Base-by-base conservation (phyloP, 805 yeast species). In the Yarrowia porcina region DNA sequence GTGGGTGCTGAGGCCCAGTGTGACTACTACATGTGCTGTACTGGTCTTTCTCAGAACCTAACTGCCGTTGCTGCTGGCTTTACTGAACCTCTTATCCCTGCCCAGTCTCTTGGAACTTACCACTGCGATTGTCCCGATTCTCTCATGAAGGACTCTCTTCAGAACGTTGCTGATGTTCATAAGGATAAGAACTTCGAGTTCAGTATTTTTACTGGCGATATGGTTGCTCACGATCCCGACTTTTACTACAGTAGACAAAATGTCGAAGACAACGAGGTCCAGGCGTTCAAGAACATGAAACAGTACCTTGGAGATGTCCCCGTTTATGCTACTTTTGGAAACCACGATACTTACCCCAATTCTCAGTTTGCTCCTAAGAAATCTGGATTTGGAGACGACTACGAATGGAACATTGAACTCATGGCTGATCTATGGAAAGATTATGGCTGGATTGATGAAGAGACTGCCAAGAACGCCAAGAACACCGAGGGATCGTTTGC, bases 321-420 rank as follows among this genome's bases (percentile, higher is more conserved):
- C 6, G 81, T 87, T 4, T 85, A 75, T 69, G 80, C 89, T 7
- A 83, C 82, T 21, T 74, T 87, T 68, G 91, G 91, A 33, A 86
- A 85, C 71, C 90, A 87, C 73, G 91, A 87, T 69, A 82, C 85
- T 23, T 87, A 80, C 77, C 91, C 92, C 21, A 83, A 85, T 68
- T 87, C 87, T 33, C 89, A 86, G 70, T 72, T 85, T 64, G 87
- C 89, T 1, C 87, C 85, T 61, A 69, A 74, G 27, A 69, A 71
- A 41, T 78, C 81, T 20, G 81, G 82, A 7, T 81, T 75, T 63
- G 69, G 72, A 2, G 74, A 76, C 56, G 66, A 76, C 67, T 78
- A 78, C 64, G 70, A 74, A n/a, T 81, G 80, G 78, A 81, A 82
- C 66, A 72, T 76, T 2, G 81, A 81, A 10, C 71, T 81, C 61